Base-by-base conservation (phyloP, 169 alveolate genomes). In the Cryptosporidium felis region DNA sequence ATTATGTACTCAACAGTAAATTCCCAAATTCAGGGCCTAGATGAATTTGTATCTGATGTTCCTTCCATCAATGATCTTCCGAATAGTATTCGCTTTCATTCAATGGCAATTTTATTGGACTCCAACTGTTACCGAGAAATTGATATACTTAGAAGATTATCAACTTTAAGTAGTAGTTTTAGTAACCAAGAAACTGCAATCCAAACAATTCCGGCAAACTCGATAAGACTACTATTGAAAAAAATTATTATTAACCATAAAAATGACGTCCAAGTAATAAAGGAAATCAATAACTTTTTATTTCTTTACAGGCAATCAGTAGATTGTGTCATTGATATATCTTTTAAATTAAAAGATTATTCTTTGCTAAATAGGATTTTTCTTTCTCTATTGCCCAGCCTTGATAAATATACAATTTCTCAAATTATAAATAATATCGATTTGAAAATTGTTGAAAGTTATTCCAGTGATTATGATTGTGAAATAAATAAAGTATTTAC, bases 21-120 rank as follows among this genome's bases (percentile, higher is more conserved):
- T 56, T 46, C 45, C 23, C 32, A 23, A 23, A 30, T 74, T 34
- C 21, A 49, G 34, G 32, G 38, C 45, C 21, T 62, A 36, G 51
- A 16, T 30, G 18, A 62, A 9, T 74, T 46, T 12, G 60, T 74
- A 34, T 46, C 80, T 1, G 80, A 61, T 21, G 45, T 74, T 23
- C 81, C 91, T 45, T n/a, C 46, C 34, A 62, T 40, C 30, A 41
- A 30, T 21, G 42, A 46, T 80, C 63, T 90, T 66, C 63, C 66
- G 56, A 40, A 46, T 79, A 53, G 47, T 47, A 44, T 65, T 60
- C 81, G 90, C 53, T 10, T 82, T 82, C 66, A 89, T 62, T 79
- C 89, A 47, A 38, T 85, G 90, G 51, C 32, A 38, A 58, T 61
- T 60, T 30, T 40, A n/a, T 44, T 80, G 38, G 40, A 63, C 44